These are phyloP conservation scores for Jaapia argillacea DNA, from an alignment of 768 basidiomycete species.

Conservation along the genomic window DNA sequence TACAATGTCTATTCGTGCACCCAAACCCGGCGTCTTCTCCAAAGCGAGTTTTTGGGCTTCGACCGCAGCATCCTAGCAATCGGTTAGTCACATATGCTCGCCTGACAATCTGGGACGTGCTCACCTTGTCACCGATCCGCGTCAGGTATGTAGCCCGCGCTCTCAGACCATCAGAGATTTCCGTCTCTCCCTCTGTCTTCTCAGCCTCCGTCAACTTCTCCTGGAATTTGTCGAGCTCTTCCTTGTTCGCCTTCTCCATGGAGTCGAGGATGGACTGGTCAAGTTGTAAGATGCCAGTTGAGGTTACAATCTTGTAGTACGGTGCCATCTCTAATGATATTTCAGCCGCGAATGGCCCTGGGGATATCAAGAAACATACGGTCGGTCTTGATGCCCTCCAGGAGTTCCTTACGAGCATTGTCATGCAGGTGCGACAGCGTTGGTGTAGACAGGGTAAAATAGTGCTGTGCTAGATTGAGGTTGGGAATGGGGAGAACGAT, in stretches of 20 bases:
- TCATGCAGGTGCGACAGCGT: constrained; percentile 55
- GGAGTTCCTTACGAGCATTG: constrained; percentile 49
- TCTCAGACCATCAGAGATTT: constrained; percentile 82
- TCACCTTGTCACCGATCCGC: constrained; percentile 74
- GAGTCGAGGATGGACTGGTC: constrained; percentile 42
- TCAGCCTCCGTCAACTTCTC: constrained; percentile 76
- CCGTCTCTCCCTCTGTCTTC: constrained; percentile 87
- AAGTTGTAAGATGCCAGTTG: constrained; percentile 36
- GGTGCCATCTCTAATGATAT: constrained; percentile 71
- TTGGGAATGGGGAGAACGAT: constrained; percentile 81
- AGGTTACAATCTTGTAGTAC: constrained; percentile 55
- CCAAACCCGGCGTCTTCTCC: constrained; percentile 87
- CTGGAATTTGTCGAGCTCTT: constrained; percentile 66
- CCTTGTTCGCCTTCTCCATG: constrained; percentile 62
- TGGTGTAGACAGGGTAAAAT: constrained; percentile 62
- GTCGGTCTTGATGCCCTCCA: constrained; percentile 72
- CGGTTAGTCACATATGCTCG: too few species aligned
- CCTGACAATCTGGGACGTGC: background rate
- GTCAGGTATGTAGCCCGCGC: constrained; percentile 81
- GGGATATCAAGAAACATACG: constrained; percentile 34
- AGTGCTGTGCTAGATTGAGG: constrained; percentile 67
- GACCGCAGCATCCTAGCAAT: constrained; percentile 61
- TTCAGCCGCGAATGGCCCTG: background rate
- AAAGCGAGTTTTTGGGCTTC: constrained; percentile 77
- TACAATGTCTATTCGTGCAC: constrained; percentile 87